These are phyloP conservation scores for Penicillium atrosanguineum DNA, from an alignment of 495 filamentous ascomycete species.

Conservation along the genomic window DNA sequence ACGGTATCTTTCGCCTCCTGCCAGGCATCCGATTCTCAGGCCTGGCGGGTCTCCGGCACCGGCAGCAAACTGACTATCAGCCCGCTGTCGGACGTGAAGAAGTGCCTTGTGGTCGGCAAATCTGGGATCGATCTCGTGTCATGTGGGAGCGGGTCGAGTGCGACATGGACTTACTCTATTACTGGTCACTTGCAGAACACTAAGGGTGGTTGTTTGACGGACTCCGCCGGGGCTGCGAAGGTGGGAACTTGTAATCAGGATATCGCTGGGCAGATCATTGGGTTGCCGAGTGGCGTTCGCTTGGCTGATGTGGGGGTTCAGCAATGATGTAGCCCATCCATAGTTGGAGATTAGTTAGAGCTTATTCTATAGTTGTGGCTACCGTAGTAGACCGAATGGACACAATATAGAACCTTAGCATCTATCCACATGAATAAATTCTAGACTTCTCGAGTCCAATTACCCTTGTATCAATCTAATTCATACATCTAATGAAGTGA, in stretches of 20 bases:
- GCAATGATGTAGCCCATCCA: not conserved
- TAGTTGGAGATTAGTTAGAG: not conserved
- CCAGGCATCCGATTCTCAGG: slow-evolving; percentile 22
- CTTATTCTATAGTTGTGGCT: not conserved
- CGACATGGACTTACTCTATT: slow-evolving; percentile 26
- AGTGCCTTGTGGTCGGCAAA: slow-evolving; percentile 18
- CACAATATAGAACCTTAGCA: not conserved
- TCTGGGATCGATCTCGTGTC: slow-evolving; percentile 6
- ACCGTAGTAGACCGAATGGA: not conserved
- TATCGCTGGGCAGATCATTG: slow-evolving; percentile 29
- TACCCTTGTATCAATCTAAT: not conserved
- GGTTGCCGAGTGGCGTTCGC: slow-evolving; percentile 29
- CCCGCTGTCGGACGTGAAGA: slow-evolving; percentile 20
- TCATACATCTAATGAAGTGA: not conserved
- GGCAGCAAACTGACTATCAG: slow-evolving; percentile 21
- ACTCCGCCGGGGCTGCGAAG: slow-evolving; percentile 6
- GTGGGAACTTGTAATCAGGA: slow-evolving; percentile 18
- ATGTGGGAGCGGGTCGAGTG: slow-evolving; percentile 12
- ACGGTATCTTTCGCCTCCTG: slow-evolving; percentile 24
- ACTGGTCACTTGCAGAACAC: slow-evolving; percentile 28
- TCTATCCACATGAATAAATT: not conserved
- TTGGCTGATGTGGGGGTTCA: slow-evolving; percentile 3
- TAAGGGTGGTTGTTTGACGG: slow-evolving; percentile 22
- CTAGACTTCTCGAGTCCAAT: not conserved
- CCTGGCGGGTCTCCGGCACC: slow-evolving; percentile 23